Evolutionary conservation across 148 eudicot species (phyloP), one percentile per base, ranked within the genome.

Genomic region (Nepenthes gracilis): DNA sequence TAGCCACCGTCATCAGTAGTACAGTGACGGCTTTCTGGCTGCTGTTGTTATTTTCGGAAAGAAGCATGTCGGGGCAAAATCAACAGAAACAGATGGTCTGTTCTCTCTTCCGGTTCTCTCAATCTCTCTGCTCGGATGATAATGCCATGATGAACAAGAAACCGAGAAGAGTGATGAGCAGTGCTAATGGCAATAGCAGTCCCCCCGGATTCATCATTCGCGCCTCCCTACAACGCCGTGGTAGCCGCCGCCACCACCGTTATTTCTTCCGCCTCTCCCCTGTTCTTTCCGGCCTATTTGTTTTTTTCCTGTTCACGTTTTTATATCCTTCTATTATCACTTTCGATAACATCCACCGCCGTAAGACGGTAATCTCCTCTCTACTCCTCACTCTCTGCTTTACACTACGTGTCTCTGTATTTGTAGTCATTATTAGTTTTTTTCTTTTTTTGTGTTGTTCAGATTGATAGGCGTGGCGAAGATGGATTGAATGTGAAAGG

Each of bases 311-410:
- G 12, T 38, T 80, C 48, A 76, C 88, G 2, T 75, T 80, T 63
- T 67, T 80, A 36, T 87, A 78, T 14, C 87, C 84, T 57, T 88
- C 87, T 9, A 60, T 81, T 36, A 54, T n/a, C 58, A 11, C 66
- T 51, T 56, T 73, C 59, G 65, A 63, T 43, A 74, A 71, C 53
- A 77, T 48, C 56, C 70, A 36, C 64, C 67, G 34, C 7, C 75
- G 37, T 36, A 67, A 15, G 62, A 55, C 69, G 72, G 80, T 75
- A 73, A 34, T 13, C 10, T 2, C 11, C 9, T 8, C 9, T 4
- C 3, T n/a, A 1, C 15, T 9, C 2, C 15, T 54, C 3, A 36
- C 51, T 58, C 55, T 47, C 11, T 34, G 51, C 56, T 53, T 5
- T 35, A n/a, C 57, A 12, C 6, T 32, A n/a, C 6, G 9, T 7